Percentiles rank a stretch among this genome's conserved stretches.
Conservation (phyloP, 495 filamentous ascomycete genomes). For the Mycothermus thermophilus region DNA sequence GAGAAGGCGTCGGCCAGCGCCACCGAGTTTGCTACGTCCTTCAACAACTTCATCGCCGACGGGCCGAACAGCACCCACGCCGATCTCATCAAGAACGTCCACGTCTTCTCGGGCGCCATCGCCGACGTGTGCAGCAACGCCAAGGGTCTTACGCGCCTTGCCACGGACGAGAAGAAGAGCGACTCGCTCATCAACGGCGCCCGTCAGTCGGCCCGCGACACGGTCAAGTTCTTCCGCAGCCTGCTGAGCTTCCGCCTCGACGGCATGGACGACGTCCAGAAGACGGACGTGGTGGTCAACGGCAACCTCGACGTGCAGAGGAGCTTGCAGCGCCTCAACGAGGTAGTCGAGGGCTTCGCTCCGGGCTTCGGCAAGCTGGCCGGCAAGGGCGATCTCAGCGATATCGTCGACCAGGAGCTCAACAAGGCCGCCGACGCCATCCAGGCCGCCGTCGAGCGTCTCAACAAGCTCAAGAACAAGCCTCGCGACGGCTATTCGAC, state of each 20-base stretch:
- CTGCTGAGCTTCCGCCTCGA: constrained; percentile 89
- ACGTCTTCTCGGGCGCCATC: constrained; percentile 76
- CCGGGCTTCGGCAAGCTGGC: constrained; percentile 69
- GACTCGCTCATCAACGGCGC: constrained; percentile 71
- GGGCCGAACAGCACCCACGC: constrained; percentile 84
- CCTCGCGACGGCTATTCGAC: constrained; percentile 89
- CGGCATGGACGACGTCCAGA: constrained; percentile 70
- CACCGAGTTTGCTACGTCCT: constrained; percentile 91
- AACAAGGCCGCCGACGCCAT: constrained; percentile 92
- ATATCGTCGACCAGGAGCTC: constrained; percentile 84
- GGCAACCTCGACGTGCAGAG: constrained; percentile 89
- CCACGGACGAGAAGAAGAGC: constrained; percentile 85
- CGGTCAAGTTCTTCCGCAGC: constrained; percentile 89
- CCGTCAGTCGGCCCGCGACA: constrained; percentile 72
- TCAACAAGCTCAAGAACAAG: constrained; percentile 87
- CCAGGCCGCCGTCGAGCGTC: constrained; percentile 72
- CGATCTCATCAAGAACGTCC: constrained; percentile 85
- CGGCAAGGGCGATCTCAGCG: constrained; percentile 76
- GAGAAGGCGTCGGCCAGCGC: constrained; percentile 92
- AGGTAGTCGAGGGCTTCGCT: constrained; percentile 79
- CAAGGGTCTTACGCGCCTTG: constrained; percentile 87
- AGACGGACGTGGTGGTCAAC: constrained; percentile 92
- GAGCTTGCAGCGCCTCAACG: constrained; percentile 79
- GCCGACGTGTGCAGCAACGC: constrained; percentile 92
- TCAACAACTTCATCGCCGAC: constrained; percentile 96